Evolutionary conservation across 768 basidiomycete genomes (phyloP).

Genomic region (Lactarius evosmus): DNA sequence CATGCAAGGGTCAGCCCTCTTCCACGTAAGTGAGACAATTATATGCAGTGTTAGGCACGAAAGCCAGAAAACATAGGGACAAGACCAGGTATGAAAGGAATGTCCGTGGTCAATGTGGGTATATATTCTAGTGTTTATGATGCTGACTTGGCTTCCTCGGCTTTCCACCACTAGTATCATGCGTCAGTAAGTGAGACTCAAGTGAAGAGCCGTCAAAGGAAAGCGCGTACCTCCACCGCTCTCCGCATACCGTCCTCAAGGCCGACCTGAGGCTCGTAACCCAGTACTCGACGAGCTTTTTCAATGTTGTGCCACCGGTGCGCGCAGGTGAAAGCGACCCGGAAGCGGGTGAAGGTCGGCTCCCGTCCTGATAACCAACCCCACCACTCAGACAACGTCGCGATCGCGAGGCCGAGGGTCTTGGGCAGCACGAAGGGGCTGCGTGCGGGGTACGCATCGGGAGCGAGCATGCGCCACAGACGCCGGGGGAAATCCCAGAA

Average conservation of each 20-base stretch:
- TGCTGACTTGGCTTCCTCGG: slow-evolving; percentile 25
- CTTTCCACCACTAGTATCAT: slow-evolving; percentile 26
- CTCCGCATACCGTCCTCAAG: slow-evolving; percentile 82
- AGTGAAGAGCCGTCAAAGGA: not conserved
- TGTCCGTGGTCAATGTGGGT: not conserved
- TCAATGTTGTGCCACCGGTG: slow-evolving; percentile 92
- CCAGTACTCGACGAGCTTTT: slow-evolving; percentile 84
- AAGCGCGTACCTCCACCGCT: slow-evolving; percentile 65
- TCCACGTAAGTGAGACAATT: not conserved
- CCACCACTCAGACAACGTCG: slow-evolving; percentile 68
- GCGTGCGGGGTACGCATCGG: slow-evolving; percentile 49
- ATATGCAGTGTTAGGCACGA: not conserved
- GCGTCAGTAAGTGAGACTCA: not conserved
- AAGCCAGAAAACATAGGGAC: not conserved
- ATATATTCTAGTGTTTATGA: slow-evolving; percentile 8
- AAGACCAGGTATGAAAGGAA: not conserved
- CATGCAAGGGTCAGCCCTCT: not conserved
- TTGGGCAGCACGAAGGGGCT: slow-evolving; percentile 54
- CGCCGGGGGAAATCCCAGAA: slow-evolving; percentile 92
- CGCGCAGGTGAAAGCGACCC: slow-evolving; percentile 76
- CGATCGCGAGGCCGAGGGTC: slow-evolving; percentile 65
- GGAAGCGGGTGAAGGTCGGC: slow-evolving; percentile 81
- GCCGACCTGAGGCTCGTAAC: slow-evolving; percentile 90
- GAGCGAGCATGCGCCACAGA: slow-evolving; percentile 63
- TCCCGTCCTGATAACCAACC: slow-evolving; percentile 72